Evolutionary conservation across 495 filamentous ascomycete species (phyloP).

Genomic region (Filosporella fistucella): DNA sequence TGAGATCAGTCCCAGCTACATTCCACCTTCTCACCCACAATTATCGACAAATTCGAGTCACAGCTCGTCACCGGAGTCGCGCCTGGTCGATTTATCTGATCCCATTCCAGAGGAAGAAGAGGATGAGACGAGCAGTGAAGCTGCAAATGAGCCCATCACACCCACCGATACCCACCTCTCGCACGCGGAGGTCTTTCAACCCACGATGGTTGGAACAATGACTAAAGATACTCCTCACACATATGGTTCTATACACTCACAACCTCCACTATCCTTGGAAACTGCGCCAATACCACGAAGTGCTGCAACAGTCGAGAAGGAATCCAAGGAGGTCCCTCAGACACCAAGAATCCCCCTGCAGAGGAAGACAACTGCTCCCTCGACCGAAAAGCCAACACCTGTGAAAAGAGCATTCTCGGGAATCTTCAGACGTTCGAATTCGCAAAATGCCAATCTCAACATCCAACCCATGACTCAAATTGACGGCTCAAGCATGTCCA

Average conservation of each 20-base stretch:
- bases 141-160: constrained; percentile 20
- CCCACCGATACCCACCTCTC: constrained; percentile 15
- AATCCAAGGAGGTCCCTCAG: constrained; percentile 6
- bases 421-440: constrained; percentile 31
- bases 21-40: background rate
- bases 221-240: background rate
- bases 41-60: constrained; percentile 5
- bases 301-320: too few relatives aligned
- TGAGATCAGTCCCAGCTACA: background rate
- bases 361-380: constrained; percentile 19
- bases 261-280: constrained; percentile 24
- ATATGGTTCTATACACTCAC: too few relatives aligned
- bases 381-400: constrained; percentile 18
- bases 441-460: constrained; percentile 12
- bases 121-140: constrained; percentile 21
- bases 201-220: constrained; percentile 5
- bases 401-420: constrained; percentile 28
- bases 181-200: constrained; percentile 6
- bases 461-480: constrained; percentile 31
- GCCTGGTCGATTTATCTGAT: constrained; percentile 10
- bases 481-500: constrained; percentile 23
- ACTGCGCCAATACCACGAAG: constrained; percentile 25
- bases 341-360: constrained; percentile 12
- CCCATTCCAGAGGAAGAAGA: constrained; percentile 23
- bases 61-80: constrained; percentile 16